These are phyloP conservation scores for Colletotrichum paranaense DNA, from an alignment of 2,329 filamentous ascomycete species.

Conservation along the genomic window DNA sequence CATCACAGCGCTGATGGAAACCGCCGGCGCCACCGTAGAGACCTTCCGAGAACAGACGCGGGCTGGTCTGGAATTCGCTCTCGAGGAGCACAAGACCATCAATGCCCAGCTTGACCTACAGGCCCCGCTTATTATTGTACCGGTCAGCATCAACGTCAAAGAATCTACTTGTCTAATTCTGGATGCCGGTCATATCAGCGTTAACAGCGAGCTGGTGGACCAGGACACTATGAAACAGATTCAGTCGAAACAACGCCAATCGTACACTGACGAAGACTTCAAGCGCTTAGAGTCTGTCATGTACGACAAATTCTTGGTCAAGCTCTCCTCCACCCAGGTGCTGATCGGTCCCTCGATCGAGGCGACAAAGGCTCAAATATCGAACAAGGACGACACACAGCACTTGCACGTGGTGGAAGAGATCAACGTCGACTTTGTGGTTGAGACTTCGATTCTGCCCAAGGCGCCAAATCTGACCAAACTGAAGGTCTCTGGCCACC, in stretches of 20 bases:
- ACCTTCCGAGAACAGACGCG: constrained; percentile 94
- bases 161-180: constrained; percentile 90
- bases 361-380: constrained; percentile 85
- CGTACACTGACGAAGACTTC: constrained; percentile 91
- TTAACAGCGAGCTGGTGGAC: constrained; percentile 94
- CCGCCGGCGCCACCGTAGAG: constrained; percentile 94
- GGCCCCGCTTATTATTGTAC: constrained; percentile 94
- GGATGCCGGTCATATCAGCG: constrained; percentile 94
- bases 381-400: constrained; percentile 72
- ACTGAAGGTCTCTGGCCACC: constrained; percentile 88
- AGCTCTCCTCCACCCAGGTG: constrained; percentile 93
- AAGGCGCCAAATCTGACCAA: constrained; percentile 94
- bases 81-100: constrained; percentile 98
- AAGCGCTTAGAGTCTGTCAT: constrained; percentile 89
- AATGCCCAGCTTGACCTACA: constrained; percentile 96
- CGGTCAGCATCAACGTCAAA: constrained; percentile 86
- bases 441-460: constrained; percentile 97
- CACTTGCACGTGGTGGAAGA: constrained; percentile 92
- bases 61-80: constrained; percentile 93
- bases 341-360: constrained; percentile 94
- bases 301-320: constrained; percentile 97
- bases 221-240: constrained; percentile 90
- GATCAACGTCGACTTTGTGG: constrained; percentile 96
- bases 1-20: constrained; percentile 94
- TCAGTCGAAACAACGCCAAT: constrained; percentile 87